Base-by-base conservation (phyloP, 2,329 filamentous ascomycete species). In the Talaromyces sp. region DNA sequence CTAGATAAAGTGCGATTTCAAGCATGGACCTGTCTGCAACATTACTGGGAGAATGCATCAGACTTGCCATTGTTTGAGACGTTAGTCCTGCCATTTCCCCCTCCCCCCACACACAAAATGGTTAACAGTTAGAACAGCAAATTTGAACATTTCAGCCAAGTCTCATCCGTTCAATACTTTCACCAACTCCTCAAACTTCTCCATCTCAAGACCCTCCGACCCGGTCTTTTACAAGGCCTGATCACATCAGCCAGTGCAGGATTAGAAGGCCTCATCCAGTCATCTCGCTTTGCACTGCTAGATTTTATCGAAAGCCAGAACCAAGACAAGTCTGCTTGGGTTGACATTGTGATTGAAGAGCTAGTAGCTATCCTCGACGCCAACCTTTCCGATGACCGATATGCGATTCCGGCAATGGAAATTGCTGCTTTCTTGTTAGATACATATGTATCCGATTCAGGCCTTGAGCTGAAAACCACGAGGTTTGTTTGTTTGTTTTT, bases 1-100 rank as follows among this genome's bases (percentile, higher is more conserved):
- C 82, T 98, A 1, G 93, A 98, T 73, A 89, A 91, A 64, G 89
- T 98, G 19, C 86, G 95, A 26, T 78, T 84, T 46, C 72, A 77
- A 63, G 78, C 78, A 38, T 80, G 78, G 76, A 70, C 69, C 43
- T 78, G 75, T 65, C 62, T 81, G 14, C 73, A 77, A 62, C 59
- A 55, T 0, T 76, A 72, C 60, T 80, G 78, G 77, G 66, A 70
- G 52, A 75, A 64, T 56, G 63, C 67, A 9, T 57, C 57, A n/a
- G 68, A 70, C 19, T 71, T 75, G 19, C 73, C 72, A 43, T 69
- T 66, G 21, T 65, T 77, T 53, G 67, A 71, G 60, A 71, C 72
- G 85, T 87, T 71, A 60, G 77, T 29, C 10, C 11, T 24, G 11
- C 31, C 21, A 32, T 13, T 26, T 27, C 2, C n/a, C 11, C 26